A percentile compares a stretch with the other conserved stretches of the same genome.
Evolutionary conservation across 805 yeast genomes (phyloP).

Genomic region (Wickerhamomyces strasburgensis): DNA sequence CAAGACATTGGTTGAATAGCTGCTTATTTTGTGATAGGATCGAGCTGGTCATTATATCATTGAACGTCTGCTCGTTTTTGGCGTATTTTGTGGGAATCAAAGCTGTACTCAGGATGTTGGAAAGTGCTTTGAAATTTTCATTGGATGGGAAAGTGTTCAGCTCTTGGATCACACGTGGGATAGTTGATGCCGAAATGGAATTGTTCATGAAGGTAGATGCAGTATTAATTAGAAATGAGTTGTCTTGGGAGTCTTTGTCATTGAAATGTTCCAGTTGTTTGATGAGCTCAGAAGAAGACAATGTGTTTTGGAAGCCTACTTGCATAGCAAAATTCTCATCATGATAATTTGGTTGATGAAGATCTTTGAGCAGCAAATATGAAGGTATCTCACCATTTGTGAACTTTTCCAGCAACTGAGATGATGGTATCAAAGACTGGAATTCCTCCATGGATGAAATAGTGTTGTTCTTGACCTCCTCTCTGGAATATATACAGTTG

Average conservation of each 20-base stretch:
- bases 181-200: background rate
- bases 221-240: constrained; percentile 5
- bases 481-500: background rate
- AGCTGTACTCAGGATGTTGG: constrained; percentile 1
- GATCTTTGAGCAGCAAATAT: no score
- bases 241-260: background rate
- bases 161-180: background rate
- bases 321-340: no score
- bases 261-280: constrained; percentile 5
- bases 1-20: constrained; percentile 4
- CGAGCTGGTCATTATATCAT: constrained; percentile 2
- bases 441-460: constrained; percentile 11
- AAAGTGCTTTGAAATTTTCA: constrained; percentile 7
- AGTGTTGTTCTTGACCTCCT: background rate
- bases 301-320: no score
- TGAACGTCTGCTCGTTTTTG: constrained; percentile 1
- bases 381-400: no score
- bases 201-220: constrained; percentile 5
- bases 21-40: constrained; percentile 4
- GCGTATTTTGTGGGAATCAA: background rate
- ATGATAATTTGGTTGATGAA: no score
- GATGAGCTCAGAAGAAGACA: no score
- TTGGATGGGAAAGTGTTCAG: constrained; percentile 3
- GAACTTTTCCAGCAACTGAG: no score
- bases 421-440: constrained; percentile 3